Conservation (phyloP, 2,329 filamentous ascomycete genomes). For the Fusarium sp. region DNA sequence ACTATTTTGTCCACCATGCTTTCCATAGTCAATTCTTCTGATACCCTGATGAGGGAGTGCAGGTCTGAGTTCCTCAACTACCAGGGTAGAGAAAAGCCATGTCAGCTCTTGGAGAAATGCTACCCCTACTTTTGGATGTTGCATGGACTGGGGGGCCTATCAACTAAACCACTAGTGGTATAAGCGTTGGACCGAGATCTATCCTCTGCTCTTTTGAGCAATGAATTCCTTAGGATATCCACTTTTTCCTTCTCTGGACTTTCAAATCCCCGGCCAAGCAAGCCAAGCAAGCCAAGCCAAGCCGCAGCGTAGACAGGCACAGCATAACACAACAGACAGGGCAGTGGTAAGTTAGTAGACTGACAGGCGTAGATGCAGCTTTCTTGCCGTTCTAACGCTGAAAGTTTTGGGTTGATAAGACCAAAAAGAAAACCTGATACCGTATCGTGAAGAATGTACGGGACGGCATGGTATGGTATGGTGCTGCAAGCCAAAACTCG, state of each 20-base stretch:
- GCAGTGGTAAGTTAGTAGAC: neutral
- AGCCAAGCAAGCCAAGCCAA: too few relatives aligned
- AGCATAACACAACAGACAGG: neutral
- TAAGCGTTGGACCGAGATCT: conserved; percentile 7
- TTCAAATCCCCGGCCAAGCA: neutral
- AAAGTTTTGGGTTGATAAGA: neutral
- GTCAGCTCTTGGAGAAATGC: conserved; percentile 6
- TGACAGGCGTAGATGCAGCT: neutral
- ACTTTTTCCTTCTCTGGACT: neutral
- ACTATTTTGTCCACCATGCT: neutral
- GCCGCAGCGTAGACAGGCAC: neutral
- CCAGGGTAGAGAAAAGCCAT: neutral
- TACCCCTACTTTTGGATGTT: conserved; percentile 3
- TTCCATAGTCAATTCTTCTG: neutral
- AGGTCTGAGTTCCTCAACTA: neutral
- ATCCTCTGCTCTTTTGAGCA: neutral
- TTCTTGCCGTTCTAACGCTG: neutral
- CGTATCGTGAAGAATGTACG: neutral
- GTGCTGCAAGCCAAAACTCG: neutral
- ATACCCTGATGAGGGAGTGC: neutral
- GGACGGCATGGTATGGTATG: neutral
- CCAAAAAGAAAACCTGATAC: conserved; percentile 1
- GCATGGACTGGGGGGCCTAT: neutral
- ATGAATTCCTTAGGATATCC: conserved; percentile 5
- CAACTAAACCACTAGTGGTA: neutral